phyloP scores from a whole-genome alignment of 805 yeast species.

The Wickerhamiella occidentalis region DNA sequence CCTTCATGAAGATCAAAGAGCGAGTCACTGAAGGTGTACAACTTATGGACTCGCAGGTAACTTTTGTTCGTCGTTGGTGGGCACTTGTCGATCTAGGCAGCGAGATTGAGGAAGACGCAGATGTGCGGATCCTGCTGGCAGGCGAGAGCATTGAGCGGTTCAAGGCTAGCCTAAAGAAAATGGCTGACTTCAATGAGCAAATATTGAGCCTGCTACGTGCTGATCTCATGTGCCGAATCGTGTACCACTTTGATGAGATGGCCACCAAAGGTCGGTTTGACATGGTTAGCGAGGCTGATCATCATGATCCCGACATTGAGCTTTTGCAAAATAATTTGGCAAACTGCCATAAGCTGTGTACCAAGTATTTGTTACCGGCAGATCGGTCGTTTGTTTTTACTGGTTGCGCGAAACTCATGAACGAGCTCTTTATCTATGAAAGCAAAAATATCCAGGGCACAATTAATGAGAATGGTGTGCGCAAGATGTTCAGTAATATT shows the following conservation, averaged over 20 bases:
- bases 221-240: conserved; percentile 43
- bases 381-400: conserved; percentile 30
- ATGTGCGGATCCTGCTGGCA: conserved; percentile 12
- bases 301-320: conserved; percentile 44
- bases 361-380: conserved; percentile 24
- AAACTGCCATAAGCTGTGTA: conserved; percentile 35
- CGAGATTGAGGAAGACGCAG: not conserved
- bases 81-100: conserved; percentile 3
- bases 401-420: conserved; percentile 43
- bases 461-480: conserved; percentile 44
- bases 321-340: conserved; percentile 40
- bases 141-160: conserved; percentile 22
- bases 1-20: not conserved
- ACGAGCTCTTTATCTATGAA: conserved; percentile 40
- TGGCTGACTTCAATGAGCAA: conserved; percentile 21
- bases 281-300: conserved; percentile 43
- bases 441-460: conserved; percentile 39
- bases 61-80: conserved; percentile 10
- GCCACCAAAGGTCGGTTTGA: conserved; percentile 40
- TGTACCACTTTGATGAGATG: conserved; percentile 41
- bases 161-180: conserved; percentile 21
- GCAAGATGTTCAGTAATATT: conserved; percentile 47
- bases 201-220: conserved; percentile 39
- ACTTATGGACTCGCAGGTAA: not conserved
- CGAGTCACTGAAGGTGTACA: not conserved